Evolutionary conservation across 1,139 yeast genomes (phyloP), one percentile per base, ranked within the genome.

Genomic region (Candida sanyaensis): DNA sequence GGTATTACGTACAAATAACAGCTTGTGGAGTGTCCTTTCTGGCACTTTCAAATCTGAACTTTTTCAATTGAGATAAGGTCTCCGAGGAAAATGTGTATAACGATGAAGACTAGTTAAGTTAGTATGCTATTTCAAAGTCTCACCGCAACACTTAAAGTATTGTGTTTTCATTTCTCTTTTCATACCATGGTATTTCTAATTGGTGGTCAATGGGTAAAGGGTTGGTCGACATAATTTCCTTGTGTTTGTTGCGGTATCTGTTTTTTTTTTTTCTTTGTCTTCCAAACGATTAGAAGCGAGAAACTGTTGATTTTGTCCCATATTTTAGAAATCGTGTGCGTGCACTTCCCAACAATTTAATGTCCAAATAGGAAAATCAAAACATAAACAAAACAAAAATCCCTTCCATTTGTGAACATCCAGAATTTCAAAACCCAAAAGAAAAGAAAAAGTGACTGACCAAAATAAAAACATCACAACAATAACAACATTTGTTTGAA

Each of bases 11-110:
- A 75, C 82, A 84, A 29, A 88, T 74, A 44, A 84, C 66, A 1
- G 92, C 91, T 63, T 87, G 88, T 62, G 87, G 74, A 2, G 69
- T 64, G 32, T 76, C 73, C 5, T 86, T 77, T 60, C 96, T 77
- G 9, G 91, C 84, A 53, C 90, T 84, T 32, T 82, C 73, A 57
- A 84, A 82, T 50, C 95, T 78, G 64, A 88, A 88, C 65, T 87
- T 88, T 54, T 82, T 83, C 45, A 90, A 78, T 13, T 66, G 75
- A 17, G 79, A 66, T 48, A 79, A 71, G 0, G 96, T 87, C 31
- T 80, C 86, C 9, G 84, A 74, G n/a, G 89, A 75, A 53, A 88
- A 77, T 1, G 83, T 67, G 61, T 88, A 88, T 49, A 90, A 69
- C 4, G 81, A 69, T 38, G 81, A 62, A 37, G 81, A 62, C 64